Evolutionary conservation across 306 rosid genomes (phyloP).

Genomic region (Boehmeria nivea): DNA sequence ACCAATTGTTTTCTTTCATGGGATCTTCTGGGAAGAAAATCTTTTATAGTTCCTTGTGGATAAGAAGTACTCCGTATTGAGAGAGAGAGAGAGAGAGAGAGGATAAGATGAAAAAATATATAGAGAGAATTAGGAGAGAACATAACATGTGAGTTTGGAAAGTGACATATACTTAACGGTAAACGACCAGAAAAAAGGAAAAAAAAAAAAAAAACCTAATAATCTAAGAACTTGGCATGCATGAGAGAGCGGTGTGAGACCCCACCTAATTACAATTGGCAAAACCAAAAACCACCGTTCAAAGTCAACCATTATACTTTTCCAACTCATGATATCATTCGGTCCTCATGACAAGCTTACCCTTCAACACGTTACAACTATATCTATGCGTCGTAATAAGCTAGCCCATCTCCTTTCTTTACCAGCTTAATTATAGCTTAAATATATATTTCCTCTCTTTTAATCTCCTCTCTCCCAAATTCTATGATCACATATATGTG

Average conservation of each 20-base stretch:
- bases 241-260: background rate
- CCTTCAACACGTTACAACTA: slow-evolving; percentile 6
- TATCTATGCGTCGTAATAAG: slow-evolving; percentile 23
- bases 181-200: slow-evolving; percentile 20
- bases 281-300: slow-evolving; percentile 56
- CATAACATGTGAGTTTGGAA: slow-evolving; percentile 1
- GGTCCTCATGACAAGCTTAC: background rate
- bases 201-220: slow-evolving; percentile 8
- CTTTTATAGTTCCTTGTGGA: too few relatives aligned
- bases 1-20: too few relatives aligned
- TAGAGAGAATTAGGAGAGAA: background rate
- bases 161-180: slow-evolving; percentile 49
- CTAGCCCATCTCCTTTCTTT: slow-evolving; percentile 3
- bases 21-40: too few relatives aligned
- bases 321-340: background rate
- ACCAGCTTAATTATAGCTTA: too few relatives aligned
- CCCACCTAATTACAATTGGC: slow-evolving; percentile 19
- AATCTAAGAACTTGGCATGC: background rate
- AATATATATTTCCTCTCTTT: background rate
- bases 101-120: background rate
- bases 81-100: background rate
- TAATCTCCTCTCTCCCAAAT: background rate
- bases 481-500: too few relatives aligned
- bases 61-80: too few relatives aligned
- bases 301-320: slow-evolving; percentile 35